Base-by-base conservation (phyloP, 2,329 filamentous ascomycete genomes). In the Neonectria punicea region DNA sequence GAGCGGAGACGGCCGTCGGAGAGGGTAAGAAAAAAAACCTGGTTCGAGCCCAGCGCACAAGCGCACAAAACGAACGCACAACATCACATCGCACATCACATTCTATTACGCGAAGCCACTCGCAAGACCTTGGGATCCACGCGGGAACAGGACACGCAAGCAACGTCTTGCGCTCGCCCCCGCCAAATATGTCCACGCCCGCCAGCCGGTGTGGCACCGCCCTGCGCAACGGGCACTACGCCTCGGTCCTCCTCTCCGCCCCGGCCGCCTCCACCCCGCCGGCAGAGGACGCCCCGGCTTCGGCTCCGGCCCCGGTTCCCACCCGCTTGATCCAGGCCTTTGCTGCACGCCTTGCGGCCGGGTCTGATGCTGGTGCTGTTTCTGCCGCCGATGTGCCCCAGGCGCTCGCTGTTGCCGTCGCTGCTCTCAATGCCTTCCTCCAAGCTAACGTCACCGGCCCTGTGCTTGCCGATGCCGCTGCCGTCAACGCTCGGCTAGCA, bases 381-480 rank as follows among this genome's bases (percentile, higher is more conserved):
- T 53, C 41, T 30, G 59, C 61, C 14, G 47, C 60, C 9, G 53
- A 63, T 30, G 53, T 43, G 18, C 56, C 67, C 11, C 67, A 71
- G 18, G 62, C 70, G 11, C 67, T 79, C 1, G 67, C 73, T 14
- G 71, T 80, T 28, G 78, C 74, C 6, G 57, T 79, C 8, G 79
- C 79, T 44, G 76, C 79, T 2, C 84, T 97, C 11, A 87, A 93
- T 74, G 88, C 90, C 11, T 98, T 97, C 76, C 80, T 97, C 16
- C 94, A 98, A 77, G 89, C 89, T 1, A 97, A 93, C 76, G 92
- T 97, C 58, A 97, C 94, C 4, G 94, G 94, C 0, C 94, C 94
- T 1, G 90, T 93, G 0, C 82, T 97, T n/a, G 71, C 79, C 0
- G 67, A 71, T 43, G 56, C 70, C 46, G 46, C 64, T 34, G 57